Evolutionary conservation across 2,329 filamentous ascomycete species (phyloP), one percentile per base, ranked within the genome.

Genomic region (Pseudogymnoascus sp.): DNA sequence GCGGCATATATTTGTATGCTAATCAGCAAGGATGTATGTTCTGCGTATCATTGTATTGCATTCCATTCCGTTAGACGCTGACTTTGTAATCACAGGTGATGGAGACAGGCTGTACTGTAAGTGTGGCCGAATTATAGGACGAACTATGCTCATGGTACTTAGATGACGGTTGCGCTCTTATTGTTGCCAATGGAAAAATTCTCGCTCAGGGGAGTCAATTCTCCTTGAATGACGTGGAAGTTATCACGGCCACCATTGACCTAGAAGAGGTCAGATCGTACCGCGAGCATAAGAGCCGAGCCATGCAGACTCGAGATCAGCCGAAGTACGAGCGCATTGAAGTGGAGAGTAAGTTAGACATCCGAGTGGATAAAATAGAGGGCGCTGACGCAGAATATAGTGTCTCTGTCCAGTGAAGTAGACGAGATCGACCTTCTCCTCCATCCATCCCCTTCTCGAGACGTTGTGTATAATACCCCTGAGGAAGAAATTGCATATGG

Each of bases 221-320:
- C 72, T 81, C 78, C 12, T 71, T 89, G 8, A 79, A 81, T 43
- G 82, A 86, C 39, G 85, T 89, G 5, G 85, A 89, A 66, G 84
- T 89, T 3, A 73, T 86, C 15, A 82, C 79, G 4, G 86, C 86
- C 2, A 88, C 84, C 0, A 77, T 89, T 6, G 85, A 89, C 66
- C 75, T 89, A 1, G 89, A 93, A 67, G 85, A 90, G 64, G 87
- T 93, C 5, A 76, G 87, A 33, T 75, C 79, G 1, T 85, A 79
- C 66, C 77, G 88, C 43, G 43, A 53, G 18, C 43, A 53, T 30
- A 53, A 53, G 25, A 81, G 57, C 14, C 37, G 22, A 20, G 68
- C 57, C 61, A 65, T 58, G 7, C 61, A 68, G 14, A 62, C 59
- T 8, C 60, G 68, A 43, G 68, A 69, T 8, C 36, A 36, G 18